Evolutionary conservation across 1,284 basidiomycete species (phyloP).

Genomic region (Austroboletus niveus): DNA sequence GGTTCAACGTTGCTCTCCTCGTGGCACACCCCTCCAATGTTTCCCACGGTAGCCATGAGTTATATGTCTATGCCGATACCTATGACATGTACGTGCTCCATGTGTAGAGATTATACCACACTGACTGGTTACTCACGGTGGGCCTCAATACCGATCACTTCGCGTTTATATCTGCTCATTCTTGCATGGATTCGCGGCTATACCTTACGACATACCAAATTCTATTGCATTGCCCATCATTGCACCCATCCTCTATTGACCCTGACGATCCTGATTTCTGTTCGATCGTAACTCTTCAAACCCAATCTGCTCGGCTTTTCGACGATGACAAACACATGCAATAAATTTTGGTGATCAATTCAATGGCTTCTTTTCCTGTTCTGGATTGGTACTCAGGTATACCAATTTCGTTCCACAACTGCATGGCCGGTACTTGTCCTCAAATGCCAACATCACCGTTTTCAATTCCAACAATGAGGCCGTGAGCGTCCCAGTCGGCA

Average conservation of each 20-base stretch:
- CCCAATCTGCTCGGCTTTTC: background rate
- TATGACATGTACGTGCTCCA: conserved; percentile 62
- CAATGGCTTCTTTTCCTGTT: background rate
- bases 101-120: too few species aligned
- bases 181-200: background rate
- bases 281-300: background rate
- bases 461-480: conserved; percentile 47
- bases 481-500: conserved; percentile 62
- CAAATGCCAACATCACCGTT: conserved; percentile 83
- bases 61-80: conserved; percentile 77
- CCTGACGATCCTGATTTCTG: conserved; percentile 10
- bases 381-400: conserved; percentile 40
- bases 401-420: conserved; percentile 72
- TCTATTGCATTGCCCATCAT: background rate
- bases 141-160: too few species aligned
- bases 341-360: background rate
- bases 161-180: background rate
- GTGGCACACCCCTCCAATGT: background rate
- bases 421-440: conserved; percentile 76
- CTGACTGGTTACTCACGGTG: too few species aligned
- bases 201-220: background rate
- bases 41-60: conserved; percentile 61
- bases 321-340: background rate
- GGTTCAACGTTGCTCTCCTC: conserved; percentile 1
- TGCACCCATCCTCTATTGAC: background rate